Conservation (phyloP, 768 basidiomycete genomes). For the Suillus subalutaceus region DNA sequence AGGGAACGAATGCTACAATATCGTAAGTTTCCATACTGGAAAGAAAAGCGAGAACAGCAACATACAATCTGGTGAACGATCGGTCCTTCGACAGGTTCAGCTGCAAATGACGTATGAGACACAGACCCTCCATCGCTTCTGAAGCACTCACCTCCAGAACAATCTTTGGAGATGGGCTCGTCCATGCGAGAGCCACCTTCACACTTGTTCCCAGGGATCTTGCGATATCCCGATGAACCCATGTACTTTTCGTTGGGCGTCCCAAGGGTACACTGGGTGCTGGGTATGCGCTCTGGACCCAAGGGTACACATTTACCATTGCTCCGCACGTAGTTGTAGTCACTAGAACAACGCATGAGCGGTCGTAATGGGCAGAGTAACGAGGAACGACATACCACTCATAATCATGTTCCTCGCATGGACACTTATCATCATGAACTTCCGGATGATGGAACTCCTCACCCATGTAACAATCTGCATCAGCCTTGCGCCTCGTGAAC, state of each 20-base stretch:
- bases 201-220: constrained; percentile 93
- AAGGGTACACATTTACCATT: constrained; percentile 76
- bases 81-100: constrained; percentile 79
- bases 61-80: constrained; percentile 76
- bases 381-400: constrained; percentile 70
- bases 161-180: constrained; percentile 67
- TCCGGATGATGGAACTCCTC: constrained; percentile 88
- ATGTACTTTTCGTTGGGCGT: constrained; percentile 62
- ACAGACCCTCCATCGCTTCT: not conserved
- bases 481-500: constrained; percentile 82
- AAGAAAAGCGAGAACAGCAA: constrained; percentile 6
- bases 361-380: not conserved
- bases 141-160: constrained; percentile 63
- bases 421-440: constrained; percentile 78
- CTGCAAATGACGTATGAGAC: constrained; percentile 36
- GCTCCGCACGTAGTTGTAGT: constrained; percentile 85
- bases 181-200: constrained; percentile 67
- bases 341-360: constrained; percentile 48
- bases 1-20: constrained; percentile 64
- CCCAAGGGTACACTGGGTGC: constrained; percentile 61
- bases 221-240: constrained; percentile 91
- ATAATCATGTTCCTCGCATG: constrained; percentile 85
- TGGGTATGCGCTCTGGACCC: constrained; percentile 86
- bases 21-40: not conserved
- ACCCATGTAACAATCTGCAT: constrained; percentile 87